A percentile compares a stretch with the other conserved stretches of the same genome.
Conservation (phyloP, 768 basidiomycete species). For the Phaeotremella fagi region DNA sequence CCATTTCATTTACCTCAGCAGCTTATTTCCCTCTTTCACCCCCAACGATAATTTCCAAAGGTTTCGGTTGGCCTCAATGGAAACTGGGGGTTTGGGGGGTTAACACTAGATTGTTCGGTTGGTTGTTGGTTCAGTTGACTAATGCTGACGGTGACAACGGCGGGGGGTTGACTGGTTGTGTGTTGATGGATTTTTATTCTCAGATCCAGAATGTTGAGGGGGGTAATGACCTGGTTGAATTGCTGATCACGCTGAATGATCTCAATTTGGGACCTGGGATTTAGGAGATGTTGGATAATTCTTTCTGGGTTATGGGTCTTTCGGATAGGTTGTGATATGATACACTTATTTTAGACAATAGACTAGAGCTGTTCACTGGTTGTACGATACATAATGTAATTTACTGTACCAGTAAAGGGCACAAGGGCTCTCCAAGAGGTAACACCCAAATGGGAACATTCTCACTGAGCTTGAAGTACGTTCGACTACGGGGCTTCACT, state of each 20-base stretch:
- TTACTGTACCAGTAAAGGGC: too few relatives aligned
- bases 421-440: too few relatives aligned
- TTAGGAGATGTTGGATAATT: too few relatives aligned
- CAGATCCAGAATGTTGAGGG: constrained; percentile 11
- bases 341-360: too few relatives aligned
- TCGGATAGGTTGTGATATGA: too few relatives aligned
- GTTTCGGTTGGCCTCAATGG: constrained; percentile 73
- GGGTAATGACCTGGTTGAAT: constrained; percentile 15
- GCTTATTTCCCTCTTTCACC: constrained; percentile 73
- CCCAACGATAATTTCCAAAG: constrained; percentile 70
- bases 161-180: constrained; percentile 14
- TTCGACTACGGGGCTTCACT: too few relatives aligned
- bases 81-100: constrained; percentile 81
- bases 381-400: too few relatives aligned
- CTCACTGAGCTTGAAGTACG: too few relatives aligned
- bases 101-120: constrained; percentile 67
- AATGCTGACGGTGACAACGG: constrained; percentile 15
- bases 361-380: too few relatives aligned
- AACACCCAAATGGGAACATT: too few relatives aligned
- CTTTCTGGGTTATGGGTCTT: too few relatives aligned
- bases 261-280: too few relatives aligned
- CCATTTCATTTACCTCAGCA: constrained; percentile 77
- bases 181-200: constrained; percentile 35
- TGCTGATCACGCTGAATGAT: constrained; percentile 34
- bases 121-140: constrained; percentile 68